phyloP scores from a whole-genome alignment of 2,329 filamentous ascomycete species.

The Intubia oerlemansii region DNA sequence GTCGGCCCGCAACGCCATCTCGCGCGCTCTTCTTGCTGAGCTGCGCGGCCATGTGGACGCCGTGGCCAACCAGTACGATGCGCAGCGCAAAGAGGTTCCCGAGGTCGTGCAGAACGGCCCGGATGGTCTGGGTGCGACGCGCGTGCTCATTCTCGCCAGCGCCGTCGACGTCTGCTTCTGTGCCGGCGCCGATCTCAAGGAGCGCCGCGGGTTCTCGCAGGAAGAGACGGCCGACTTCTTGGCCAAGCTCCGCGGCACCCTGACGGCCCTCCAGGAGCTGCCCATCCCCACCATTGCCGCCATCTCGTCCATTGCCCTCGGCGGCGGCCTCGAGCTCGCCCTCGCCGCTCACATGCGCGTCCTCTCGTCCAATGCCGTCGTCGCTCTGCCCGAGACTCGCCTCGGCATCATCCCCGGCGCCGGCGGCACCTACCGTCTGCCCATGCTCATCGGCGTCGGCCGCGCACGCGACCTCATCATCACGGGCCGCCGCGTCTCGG shows the following conservation, averaged over 20 bases:
- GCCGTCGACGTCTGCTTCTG: constrained; percentile 80
- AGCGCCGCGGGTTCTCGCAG: constrained; percentile 52
- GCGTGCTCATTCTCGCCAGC: constrained; percentile 67
- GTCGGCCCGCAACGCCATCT: constrained; percentile 76
- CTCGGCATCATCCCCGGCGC: constrained; percentile 90
- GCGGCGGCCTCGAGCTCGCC: constrained; percentile 83
- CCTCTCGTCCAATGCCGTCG: constrained; percentile 52
- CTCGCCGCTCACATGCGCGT: constrained; percentile 80
- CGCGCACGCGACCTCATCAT: constrained; percentile 80
- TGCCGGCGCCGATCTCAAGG: constrained; percentile 85
- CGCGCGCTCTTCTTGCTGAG: constrained; percentile 48
- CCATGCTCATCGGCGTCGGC: constrained; percentile 54
- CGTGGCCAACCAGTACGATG: constrained; percentile 41
- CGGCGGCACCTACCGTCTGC: constrained; percentile 77
- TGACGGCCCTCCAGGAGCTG: constrained; percentile 50
- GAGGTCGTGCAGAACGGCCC: no score
- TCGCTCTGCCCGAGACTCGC: constrained; percentile 79
- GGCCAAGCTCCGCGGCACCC: constrained; percentile 49
- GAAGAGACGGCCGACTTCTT: constrained; percentile 70
- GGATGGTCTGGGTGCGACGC: constrained; percentile 29
- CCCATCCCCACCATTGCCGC: constrained; percentile 81
- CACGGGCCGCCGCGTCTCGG: constrained; percentile 69
- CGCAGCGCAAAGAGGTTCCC: constrained; percentile 32
- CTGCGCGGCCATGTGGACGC: constrained; percentile 52
- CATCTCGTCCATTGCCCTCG: constrained; percentile 67